Conservation (phyloP, 2,329 filamentous ascomycete species). For the Pyrenochaeta sp. region DNA sequence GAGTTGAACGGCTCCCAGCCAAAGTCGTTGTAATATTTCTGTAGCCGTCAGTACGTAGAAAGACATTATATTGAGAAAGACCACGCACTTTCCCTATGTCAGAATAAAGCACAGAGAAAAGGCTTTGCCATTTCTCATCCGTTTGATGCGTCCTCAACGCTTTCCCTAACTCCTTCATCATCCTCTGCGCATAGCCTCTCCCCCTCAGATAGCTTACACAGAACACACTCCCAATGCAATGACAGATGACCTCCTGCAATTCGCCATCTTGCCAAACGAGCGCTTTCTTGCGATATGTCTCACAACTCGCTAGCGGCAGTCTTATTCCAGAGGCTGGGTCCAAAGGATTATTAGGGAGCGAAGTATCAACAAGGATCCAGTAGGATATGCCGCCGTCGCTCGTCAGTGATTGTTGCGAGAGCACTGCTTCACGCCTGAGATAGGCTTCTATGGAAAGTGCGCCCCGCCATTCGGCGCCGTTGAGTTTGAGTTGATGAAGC, state of each 20-base stretch:
- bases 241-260: slow-evolving; percentile 66
- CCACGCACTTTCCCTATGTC: slow-evolving; percentile 73
- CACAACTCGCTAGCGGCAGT: slow-evolving; percentile 65
- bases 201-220: slow-evolving; percentile 73
- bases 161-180: slow-evolving; percentile 75
- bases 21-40: slow-evolving; percentile 77
- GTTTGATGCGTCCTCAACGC: slow-evolving; percentile 63
- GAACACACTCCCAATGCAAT: slow-evolving; percentile 85
- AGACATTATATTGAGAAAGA: slow-evolving; percentile 69
- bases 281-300: slow-evolving; percentile 62
- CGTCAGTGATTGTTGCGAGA: slow-evolving; percentile 62
- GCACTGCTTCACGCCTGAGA: slow-evolving; percentile 64
- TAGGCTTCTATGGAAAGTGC: slow-evolving; percentile 64
- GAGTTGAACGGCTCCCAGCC: slow-evolving; percentile 82
- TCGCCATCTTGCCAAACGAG: slow-evolving; percentile 56
- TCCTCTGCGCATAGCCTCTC: slow-evolving; percentile 78
- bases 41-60: slow-evolving; percentile 72
- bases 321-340: slow-evolving; percentile 49
- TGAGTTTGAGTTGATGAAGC: slow-evolving; percentile 60
- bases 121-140: slow-evolving; percentile 47
- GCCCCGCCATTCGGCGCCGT: slow-evolving; percentile 67
- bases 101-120: slow-evolving; percentile 84
- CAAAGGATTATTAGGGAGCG: slow-evolving; percentile 41
- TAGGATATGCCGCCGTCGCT: slow-evolving; percentile 64
- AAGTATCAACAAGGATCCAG: slow-evolving; percentile 67